These are phyloP conservation scores for Cordyceps militaris DNA, from an alignment of 2,329 filamentous ascomycete species.

Conservation along the genomic window DNA sequence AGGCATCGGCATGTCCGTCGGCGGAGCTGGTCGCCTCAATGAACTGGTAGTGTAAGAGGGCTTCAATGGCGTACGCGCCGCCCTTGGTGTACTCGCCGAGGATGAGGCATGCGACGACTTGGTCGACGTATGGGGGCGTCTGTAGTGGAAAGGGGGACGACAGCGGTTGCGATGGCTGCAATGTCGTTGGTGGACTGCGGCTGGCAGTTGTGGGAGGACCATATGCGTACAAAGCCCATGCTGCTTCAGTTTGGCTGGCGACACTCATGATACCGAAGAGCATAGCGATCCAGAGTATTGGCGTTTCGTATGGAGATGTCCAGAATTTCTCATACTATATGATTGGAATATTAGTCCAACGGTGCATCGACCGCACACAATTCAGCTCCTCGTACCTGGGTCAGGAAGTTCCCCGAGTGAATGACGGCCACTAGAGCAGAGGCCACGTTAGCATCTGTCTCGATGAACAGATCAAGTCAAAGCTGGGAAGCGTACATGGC, in stretches of 20 bases:
- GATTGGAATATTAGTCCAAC: neutral
- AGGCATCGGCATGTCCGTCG: slow-evolving; percentile 31
- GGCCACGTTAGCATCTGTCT: neutral
- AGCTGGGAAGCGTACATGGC: neutral
- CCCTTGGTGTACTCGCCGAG: slow-evolving; percentile 37
- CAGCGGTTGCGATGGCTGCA: slow-evolving; percentile 17
- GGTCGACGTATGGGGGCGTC: slow-evolving; percentile 21
- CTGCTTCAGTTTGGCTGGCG: slow-evolving; percentile 21
- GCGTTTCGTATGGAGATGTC: slow-evolving; percentile 28
- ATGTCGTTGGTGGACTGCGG: neutral
- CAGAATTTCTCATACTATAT: slow-evolving; percentile 38
- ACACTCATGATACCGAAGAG: slow-evolving; percentile 37
- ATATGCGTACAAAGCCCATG: slow-evolving; percentile 20
- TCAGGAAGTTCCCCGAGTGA: slow-evolving; percentile 1
- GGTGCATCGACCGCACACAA: neutral
- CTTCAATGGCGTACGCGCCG: slow-evolving; percentile 36
- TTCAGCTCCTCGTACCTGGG: neutral
- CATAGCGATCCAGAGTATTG: slow-evolving; percentile 39
- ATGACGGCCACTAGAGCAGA: neutral
- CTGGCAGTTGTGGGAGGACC: neutral
- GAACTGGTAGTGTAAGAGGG: slow-evolving; percentile 34
- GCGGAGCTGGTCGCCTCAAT: slow-evolving; percentile 25
- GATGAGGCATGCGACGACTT: slow-evolving; percentile 35
- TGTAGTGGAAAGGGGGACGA: slow-evolving; percentile 16
- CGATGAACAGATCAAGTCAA: neutral